Base-by-base conservation (phyloP, 2,329 filamentous ascomycete species). In the Fusarium paranaense region DNA sequence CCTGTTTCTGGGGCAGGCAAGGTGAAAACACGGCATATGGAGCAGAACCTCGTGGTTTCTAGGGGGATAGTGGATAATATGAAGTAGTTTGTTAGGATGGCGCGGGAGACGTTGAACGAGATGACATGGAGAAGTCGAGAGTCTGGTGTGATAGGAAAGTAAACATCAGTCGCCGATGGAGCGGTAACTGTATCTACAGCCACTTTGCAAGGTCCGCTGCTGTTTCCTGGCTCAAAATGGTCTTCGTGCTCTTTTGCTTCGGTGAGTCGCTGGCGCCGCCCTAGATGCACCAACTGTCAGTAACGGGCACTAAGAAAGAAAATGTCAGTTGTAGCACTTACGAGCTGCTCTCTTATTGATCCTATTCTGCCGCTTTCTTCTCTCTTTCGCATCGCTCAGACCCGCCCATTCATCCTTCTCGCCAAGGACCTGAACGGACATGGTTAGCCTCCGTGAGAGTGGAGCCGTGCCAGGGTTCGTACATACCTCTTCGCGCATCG, bases 61-160 rank as follows among this genome's bases (percentile, higher is more conserved):
- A 70, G 64, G 14, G 70, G 62, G 11, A 76, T 64, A 5, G 67
- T 62, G 22, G 35, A 61, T 38, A 76, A 50, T 2, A 76, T 75
- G 20, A 75, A 68, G 67, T 75, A 76, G 62, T 76, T 76, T 61
- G 73, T 75, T 14, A 76, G 62, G 14, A 76, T 38, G 2, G 73
- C 73, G 2, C 72, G 64, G 33, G 72, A 75, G n/a, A 76, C 67
- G n/a, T 76, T 76, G 61, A 76, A 35, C 1, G 68, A 62, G 32
- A 75, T 74, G 54, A 76, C 67, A 57, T 71, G 68, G 10, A 76
- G 59, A 32, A 76, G 70, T n/a, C 66, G 66, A 27, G 71, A 59
- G 50, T 76, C 73, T 20, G 60, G 56, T 2, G 72, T 70, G 4
- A 76, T 32, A 22, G 73, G 73, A 33, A 76, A 76, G 62, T 75